Evolutionary conservation across 495 filamentous ascomycete species (phyloP).

Genomic region (Tuber aestivum): DNA sequence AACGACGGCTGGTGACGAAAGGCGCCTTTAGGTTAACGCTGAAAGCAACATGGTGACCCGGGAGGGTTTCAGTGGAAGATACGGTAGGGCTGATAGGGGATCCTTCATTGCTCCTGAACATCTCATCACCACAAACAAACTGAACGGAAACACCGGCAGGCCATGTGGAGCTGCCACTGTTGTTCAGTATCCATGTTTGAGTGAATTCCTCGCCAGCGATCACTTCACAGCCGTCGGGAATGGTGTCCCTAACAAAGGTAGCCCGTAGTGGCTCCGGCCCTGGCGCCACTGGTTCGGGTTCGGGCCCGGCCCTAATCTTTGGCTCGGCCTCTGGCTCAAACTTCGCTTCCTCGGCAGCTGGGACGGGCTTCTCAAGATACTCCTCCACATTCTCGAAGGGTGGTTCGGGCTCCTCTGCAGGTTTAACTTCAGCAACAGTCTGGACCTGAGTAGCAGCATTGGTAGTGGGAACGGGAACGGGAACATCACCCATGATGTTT

Average conservation of each 20-base stretch:
- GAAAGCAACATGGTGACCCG: slow-evolving; percentile 71
- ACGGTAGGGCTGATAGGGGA: slow-evolving; percentile 74
- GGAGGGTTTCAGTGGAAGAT: slow-evolving; percentile 59
- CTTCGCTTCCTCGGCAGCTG: slow-evolving; percentile 34
- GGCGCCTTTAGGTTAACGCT: slow-evolving; percentile 78
- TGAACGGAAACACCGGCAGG: slow-evolving; percentile 84
- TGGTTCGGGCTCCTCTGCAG: slow-evolving; percentile 45
- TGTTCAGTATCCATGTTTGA: slow-evolving; percentile 88
- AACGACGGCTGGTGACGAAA: slow-evolving; percentile 57
- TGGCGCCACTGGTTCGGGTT: background rate
- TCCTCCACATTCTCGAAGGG: slow-evolving; percentile 42
- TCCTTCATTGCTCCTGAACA: slow-evolving; percentile 71
- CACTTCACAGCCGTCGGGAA: slow-evolving; percentile 70
- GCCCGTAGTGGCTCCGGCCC: slow-evolving; percentile 42
- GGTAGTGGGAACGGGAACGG: slow-evolving; percentile 42
- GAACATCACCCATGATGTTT: slow-evolving; percentile 31
- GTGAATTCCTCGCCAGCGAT: slow-evolving; percentile 65
- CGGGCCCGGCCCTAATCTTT: background rate
- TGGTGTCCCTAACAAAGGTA: slow-evolving; percentile 68
- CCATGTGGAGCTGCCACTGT: slow-evolving; percentile 72
- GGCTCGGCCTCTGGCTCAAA: slow-evolving; percentile 24
- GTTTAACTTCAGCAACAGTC: slow-evolving; percentile 67
- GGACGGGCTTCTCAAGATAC: slow-evolving; percentile 33
- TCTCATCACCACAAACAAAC: slow-evolving; percentile 87
- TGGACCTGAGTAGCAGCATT: slow-evolving; percentile 61